Evolutionary conservation across 2,329 filamentous ascomycete genomes (phyloP).

Genomic region (Ophiostoma populinum): DNA sequence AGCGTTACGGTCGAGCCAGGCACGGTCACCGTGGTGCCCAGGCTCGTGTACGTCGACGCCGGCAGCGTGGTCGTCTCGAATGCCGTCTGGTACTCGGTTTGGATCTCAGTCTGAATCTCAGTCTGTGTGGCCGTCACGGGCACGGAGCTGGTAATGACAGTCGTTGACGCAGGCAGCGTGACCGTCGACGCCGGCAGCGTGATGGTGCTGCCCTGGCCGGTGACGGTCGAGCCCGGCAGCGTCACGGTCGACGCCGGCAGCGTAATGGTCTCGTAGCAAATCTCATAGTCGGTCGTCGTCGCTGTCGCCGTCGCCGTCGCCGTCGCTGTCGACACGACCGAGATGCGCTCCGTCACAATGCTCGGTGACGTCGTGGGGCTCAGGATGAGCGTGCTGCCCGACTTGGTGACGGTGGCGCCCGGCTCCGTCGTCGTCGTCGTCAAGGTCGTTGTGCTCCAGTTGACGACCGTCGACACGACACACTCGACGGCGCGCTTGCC

Average conservation of each 20-base stretch:
- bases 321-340: no score
- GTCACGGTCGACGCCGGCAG: no score
- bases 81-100: not conserved
- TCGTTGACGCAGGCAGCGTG: slow-evolving; percentile 1
- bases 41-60: slow-evolving; percentile 1
- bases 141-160: no score
- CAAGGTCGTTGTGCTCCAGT: slow-evolving; percentile 4
- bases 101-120: no score
- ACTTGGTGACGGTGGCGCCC: slow-evolving; percentile 6
- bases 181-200: slow-evolving; percentile 5
- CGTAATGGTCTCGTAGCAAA: no score
- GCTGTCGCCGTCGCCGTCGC: no score
- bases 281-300: not conserved
- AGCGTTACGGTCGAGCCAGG: slow-evolving; percentile 2
- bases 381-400: slow-evolving; percentile 5
- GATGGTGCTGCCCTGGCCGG: slow-evolving; percentile 2
- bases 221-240: slow-evolving; percentile 8
- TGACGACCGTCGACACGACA: slow-evolving; percentile 1
- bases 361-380: not conserved
- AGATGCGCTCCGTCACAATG: no score
- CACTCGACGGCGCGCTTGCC: slow-evolving; percentile 1
- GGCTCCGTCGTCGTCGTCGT: slow-evolving; percentile 4
- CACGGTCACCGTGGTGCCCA: not conserved
- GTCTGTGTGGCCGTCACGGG: no score
- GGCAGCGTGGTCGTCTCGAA: slow-evolving; percentile 5